Percentiles rank a stretch among this genome's conserved stretches.
Evolutionary conservation across 164 flowering plant species (phyloP).

Genomic region (Annona cherimola): DNA sequence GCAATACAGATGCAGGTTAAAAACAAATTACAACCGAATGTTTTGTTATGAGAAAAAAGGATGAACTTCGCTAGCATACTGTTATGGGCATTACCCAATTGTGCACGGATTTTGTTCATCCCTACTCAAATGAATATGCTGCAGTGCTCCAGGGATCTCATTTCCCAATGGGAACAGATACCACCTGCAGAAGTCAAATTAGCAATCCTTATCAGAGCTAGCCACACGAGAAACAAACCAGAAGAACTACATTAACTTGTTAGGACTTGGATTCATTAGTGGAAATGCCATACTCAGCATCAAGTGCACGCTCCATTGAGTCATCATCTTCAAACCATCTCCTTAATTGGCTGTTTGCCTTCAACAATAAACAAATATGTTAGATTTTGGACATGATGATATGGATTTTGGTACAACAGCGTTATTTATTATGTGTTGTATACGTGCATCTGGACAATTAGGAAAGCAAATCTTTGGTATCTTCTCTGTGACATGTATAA

Average conservation of each 20-base stretch:
- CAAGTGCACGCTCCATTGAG: slow-evolving; percentile 80
- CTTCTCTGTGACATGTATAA: too few species aligned
- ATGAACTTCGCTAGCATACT: not conserved
- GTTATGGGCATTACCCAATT: slow-evolving; percentile 50
- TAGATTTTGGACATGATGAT: slow-evolving; percentile 7
- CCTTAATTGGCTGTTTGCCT: slow-evolving; percentile 64
- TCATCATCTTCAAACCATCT: slow-evolving; percentile 91
- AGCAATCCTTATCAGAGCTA: not conserved
- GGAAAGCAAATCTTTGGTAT: too few species aligned
- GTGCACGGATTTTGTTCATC: slow-evolving; percentile 54
- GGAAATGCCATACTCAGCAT: slow-evolving; percentile 56
- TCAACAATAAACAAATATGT: slow-evolving; percentile 12
- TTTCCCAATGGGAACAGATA: slow-evolving; percentile 59
- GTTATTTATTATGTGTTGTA: too few species aligned
- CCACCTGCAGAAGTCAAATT: slow-evolving; percentile 53
- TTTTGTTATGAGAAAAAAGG: not conserved
- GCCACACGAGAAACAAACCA: not conserved
- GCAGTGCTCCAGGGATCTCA: slow-evolving; percentile 19
- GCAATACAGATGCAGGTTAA: slow-evolving; percentile 2
- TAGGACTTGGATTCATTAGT: slow-evolving; percentile 1
- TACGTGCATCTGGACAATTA: too few species aligned
- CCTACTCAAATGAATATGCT: slow-evolving; percentile 51
- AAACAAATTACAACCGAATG: slow-evolving; percentile 11
- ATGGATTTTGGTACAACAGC: not conserved
- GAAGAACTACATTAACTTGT: not conserved